Percentiles rank a stretch among this genome's conserved stretches.
phyloP scores from a whole-genome alignment of 2,329 filamentous ascomycete species.

The Rhinocladiella mackenziei region DNA sequence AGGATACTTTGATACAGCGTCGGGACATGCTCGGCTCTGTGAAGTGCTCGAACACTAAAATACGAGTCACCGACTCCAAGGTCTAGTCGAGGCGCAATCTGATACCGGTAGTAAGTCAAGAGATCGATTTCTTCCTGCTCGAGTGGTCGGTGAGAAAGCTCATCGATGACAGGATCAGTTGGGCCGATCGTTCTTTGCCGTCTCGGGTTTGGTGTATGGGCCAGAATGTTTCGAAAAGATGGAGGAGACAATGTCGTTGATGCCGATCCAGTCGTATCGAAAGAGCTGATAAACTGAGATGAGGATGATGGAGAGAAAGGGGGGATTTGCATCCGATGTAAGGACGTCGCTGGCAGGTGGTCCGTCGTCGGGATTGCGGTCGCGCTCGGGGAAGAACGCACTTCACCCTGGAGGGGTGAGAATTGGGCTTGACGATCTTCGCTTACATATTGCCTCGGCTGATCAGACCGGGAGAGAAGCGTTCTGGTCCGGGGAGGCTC shows the following conservation, averaged over 20 bases:
- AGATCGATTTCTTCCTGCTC: conserved; percentile 4
- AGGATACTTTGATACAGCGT: conserved; percentile 3
- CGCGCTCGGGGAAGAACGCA: background rate
- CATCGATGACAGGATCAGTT: background rate
- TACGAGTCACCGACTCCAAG: conserved; percentile 5
- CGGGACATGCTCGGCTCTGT: background rate
- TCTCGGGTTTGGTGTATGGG: background rate
- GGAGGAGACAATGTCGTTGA: background rate
- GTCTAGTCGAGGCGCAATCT: conserved; percentile 6
- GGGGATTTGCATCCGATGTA: background rate
- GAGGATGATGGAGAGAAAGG: background rate
- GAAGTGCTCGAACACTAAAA: conserved; percentile 1
- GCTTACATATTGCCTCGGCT: no score
- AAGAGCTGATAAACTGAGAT: background rate
- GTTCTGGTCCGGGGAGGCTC: no score
- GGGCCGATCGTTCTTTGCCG: background rate
- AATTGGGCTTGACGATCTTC: background rate
- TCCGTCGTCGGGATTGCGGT: background rate
- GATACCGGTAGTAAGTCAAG: conserved; percentile 8
- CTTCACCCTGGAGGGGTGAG: background rate
- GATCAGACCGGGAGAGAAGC: no score
- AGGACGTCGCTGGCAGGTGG: background rate
- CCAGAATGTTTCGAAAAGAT: background rate
- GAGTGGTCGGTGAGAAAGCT: background rate
- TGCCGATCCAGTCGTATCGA: background rate